phyloP scores from a whole-genome alignment of 495 filamentous ascomycete genomes.

The Annulohypoxylon stygium region DNA sequence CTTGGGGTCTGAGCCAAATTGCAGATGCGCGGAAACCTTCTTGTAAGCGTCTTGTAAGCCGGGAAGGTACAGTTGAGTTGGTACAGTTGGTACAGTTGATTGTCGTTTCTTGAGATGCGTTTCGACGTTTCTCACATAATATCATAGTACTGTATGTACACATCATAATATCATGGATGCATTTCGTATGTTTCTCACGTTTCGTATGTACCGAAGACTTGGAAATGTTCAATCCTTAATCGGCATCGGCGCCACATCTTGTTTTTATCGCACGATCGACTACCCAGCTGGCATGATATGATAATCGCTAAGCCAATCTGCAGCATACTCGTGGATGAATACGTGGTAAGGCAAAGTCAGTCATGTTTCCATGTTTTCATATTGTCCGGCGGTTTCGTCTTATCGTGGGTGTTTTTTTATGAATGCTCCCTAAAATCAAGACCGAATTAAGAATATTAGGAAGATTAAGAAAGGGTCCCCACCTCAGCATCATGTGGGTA shows the following conservation, averaged over 20 bases:
- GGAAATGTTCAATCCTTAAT: background rate
- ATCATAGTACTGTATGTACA: background rate
- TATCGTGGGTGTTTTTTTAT: background rate
- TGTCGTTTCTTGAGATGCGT: background rate
- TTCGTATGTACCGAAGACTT: background rate
- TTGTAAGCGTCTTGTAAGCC: slow-evolving; percentile 9
- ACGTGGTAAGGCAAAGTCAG: slow-evolving; percentile 8
- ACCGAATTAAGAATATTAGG: too few species aligned
- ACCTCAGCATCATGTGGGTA: background rate
- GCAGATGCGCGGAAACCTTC: slow-evolving; percentile 43
- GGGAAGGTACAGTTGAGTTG: slow-evolving; percentile 23
- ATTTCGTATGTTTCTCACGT: background rate
- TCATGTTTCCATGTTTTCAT: background rate
- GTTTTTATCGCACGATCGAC: slow-evolving; percentile 22
- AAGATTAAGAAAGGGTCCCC: background rate
- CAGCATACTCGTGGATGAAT: slow-evolving; percentile 19
- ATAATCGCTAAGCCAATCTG: slow-evolving; percentile 17
- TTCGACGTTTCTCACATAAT: slow-evolving; percentile 10
- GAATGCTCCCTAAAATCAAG: background rate
- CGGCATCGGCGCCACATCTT: background rate
- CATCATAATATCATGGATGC: background rate
- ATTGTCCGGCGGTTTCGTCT: slow-evolving; percentile 14
- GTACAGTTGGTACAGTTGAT: slow-evolving; percentile 23
- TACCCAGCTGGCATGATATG: slow-evolving; percentile 4
- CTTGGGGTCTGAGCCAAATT: slow-evolving; percentile 19